phyloP scores from a whole-genome alignment of 768 basidiomycete genomes.

The Neoboletus brunneissimus region DNA sequence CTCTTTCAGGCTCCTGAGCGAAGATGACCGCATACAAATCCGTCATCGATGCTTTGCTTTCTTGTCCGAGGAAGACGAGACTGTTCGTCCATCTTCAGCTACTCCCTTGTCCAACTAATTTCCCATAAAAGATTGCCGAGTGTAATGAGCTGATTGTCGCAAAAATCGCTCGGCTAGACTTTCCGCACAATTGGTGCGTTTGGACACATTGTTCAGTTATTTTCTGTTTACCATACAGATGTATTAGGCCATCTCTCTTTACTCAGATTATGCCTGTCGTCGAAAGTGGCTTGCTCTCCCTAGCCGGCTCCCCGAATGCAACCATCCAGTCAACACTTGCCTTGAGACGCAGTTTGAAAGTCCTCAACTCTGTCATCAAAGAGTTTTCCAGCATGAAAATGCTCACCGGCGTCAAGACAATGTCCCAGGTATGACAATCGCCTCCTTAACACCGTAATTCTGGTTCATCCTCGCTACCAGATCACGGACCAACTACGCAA shows the following conservation, averaged over 20 bases:
- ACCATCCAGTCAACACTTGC: constrained; percentile 46
- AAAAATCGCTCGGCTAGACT: constrained; percentile 78
- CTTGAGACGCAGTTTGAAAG: constrained; percentile 58
- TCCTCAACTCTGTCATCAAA: constrained; percentile 65
- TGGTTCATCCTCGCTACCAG: constrained; percentile 9
- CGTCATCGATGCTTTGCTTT: constrained; percentile 62
- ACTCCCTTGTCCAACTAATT: constrained; percentile 1
- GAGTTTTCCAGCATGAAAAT: constrained; percentile 72
- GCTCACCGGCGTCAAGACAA: constrained; percentile 61
- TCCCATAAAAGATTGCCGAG: constrained; percentile 54
- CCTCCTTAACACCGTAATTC: background rate
- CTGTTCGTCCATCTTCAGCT: constrained; percentile 43
- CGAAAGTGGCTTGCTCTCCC: constrained; percentile 48
- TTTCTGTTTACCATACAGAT: background rate
- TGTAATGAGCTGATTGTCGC: constrained; percentile 73
- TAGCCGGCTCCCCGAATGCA: constrained; percentile 42
- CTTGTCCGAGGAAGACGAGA: constrained; percentile 75
- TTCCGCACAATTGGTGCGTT: constrained; percentile 65
- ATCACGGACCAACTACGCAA: constrained; percentile 40
- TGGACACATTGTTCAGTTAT: background rate
- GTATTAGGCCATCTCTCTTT: constrained; percentile 26
- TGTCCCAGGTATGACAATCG: constrained; percentile 50
- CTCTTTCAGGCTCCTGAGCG: constrained; percentile 56
- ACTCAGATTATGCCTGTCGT: constrained; percentile 51
- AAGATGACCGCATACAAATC: constrained; percentile 65